Percentiles rank a stretch among this genome's conserved stretches.
Conservation (phyloP, 345 rosid species). For the Pseudoturritis turrita region DNA sequence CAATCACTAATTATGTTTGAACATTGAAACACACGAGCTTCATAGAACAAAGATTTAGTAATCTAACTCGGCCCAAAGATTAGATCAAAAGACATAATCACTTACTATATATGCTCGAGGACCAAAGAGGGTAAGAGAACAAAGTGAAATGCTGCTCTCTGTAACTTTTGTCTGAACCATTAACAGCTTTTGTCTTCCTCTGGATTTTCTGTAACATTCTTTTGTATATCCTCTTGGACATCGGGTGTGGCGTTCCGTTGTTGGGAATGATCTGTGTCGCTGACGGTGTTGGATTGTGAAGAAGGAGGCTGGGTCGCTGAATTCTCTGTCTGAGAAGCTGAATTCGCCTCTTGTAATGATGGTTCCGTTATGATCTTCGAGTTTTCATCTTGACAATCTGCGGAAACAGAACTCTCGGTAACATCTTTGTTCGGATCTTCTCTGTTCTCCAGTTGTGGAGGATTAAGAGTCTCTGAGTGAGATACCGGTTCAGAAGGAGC, state of each 20-base stretch:
- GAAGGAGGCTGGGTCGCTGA: not conserved
- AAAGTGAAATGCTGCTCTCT: not conserved
- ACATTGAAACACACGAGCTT: not conserved
- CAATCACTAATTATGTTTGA: not conserved
- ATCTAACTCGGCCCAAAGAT: not conserved
- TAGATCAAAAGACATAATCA: not conserved
- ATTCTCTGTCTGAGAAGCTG: conserved; percentile 17
- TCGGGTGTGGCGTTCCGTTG: not conserved
- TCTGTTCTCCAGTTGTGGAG: conserved; percentile 2
- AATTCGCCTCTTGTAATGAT: conserved; percentile 9
- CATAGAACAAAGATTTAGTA: not conserved
- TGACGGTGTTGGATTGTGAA: not conserved
- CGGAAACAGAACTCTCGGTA: not conserved
- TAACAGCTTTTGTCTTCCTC: conserved; percentile 11
- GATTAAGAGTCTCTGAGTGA: conserved; percentile 14
- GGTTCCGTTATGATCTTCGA: not conserved
- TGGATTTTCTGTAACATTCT: conserved; percentile 1
- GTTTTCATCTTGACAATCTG: not conserved
- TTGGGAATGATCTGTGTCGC: not conserved
- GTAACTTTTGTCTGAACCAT: not conserved
- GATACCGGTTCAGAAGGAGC: conserved; percentile 10
- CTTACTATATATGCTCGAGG: conserved; percentile 16
- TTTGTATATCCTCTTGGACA: not conserved
- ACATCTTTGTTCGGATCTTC: conserved; percentile 13
- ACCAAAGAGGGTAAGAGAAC: conserved; percentile 1